These are phyloP conservation scores for Meredithiella fracta DNA, from an alignment of 2,329 filamentous ascomycete species.

Conservation along the genomic window DNA sequence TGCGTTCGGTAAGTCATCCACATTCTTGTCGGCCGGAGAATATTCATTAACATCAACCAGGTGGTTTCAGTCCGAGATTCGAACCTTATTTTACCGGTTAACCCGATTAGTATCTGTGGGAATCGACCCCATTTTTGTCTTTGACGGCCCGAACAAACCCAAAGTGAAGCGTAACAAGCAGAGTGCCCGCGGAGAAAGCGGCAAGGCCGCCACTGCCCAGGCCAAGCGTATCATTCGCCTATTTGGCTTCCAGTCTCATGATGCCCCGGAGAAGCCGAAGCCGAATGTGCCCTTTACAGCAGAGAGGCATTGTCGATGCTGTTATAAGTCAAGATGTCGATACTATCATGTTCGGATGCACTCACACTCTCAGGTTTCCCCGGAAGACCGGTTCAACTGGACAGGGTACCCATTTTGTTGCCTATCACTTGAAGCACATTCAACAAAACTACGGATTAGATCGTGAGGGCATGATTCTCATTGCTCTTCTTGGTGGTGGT, in stretches of 20 bases:
- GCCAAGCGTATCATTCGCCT: conserved; percentile 71
- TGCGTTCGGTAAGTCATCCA: conserved; percentile 42
- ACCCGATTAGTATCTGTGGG: conserved; percentile 58
- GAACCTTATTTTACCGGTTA: conserved; percentile 85
- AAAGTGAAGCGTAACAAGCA: conserved; percentile 76
- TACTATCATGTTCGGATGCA: conserved; percentile 91
- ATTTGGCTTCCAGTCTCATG: conserved; percentile 71
- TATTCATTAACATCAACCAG: conserved; percentile 22
- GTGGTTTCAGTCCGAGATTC: conserved; percentile 80
- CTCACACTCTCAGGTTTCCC: conserved; percentile 52
- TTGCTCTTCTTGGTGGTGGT: conserved; percentile 87
- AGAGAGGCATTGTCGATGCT: conserved; percentile 70
- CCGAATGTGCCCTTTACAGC: conserved; percentile 84
- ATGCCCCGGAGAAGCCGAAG: conserved; percentile 87
- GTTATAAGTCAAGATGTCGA: conserved; percentile 95
- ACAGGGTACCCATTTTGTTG: conserved; percentile 63
- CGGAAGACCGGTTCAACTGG: not conserved
- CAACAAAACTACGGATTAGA: conserved; percentile 48
- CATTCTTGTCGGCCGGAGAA: not conserved
- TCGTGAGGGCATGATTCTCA: conserved; percentile 77
- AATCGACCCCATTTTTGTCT: conserved; percentile 80
- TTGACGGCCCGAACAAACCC: conserved; percentile 74
- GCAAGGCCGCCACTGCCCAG: conserved; percentile 52
- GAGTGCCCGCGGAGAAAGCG: conserved; percentile 40
- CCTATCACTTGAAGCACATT: conserved; percentile 35